Evolutionary conservation across 2,329 filamentous ascomycete species (phyloP), one percentile per base, ranked within the genome.

Genomic region (Colletotrichum ledebouriae): DNA sequence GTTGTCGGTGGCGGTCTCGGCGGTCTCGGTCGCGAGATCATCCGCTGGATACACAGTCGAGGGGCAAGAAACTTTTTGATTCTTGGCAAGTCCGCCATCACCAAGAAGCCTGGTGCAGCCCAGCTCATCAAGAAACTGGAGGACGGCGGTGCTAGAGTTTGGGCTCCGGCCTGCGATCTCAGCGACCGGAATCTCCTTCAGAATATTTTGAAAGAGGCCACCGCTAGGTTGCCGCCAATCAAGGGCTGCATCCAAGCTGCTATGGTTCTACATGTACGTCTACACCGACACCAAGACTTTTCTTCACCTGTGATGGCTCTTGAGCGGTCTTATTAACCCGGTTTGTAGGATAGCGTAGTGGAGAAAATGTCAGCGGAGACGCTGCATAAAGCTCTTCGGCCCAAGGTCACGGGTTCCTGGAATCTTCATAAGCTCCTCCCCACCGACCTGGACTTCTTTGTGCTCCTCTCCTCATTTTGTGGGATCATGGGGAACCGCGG

Each of bases 1-100:
- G 72, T 90, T 3, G 74, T 90, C 2, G 80, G 82, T 4, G 88
- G 88, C n/a, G 86, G 87, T 0, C 79, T 88, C 0, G 86, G 87
- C 15, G 88, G 87, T 9, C 78, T 90, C 0, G 87, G 87, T 1
- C 80, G 81, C 41, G 83, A 81, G 76, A 80, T 62, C 79, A 86
- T 66, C 78, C 90, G 65, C 76, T 80, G 22, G 72, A 75, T 5
- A 81, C 83, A 33, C 87, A 87, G 1, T 85, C 83, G 3, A 78
- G 78, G 20, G 75, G 86, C 65, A 71, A 90, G 7, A 5, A 69
- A 82, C 83, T 2, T 85, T 87, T 55, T 72, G 88, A 17, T 17
- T 17, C 17, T 17, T 17, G 17, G 17, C 17, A 17, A 17, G 17
- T 17, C 2, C 88, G 84, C 12, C 82, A 86, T 52, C 75, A 11